Evolutionary conservation across 78 protist species (phyloP).

Genomic region (Polysphondylium violaceum): DNA sequence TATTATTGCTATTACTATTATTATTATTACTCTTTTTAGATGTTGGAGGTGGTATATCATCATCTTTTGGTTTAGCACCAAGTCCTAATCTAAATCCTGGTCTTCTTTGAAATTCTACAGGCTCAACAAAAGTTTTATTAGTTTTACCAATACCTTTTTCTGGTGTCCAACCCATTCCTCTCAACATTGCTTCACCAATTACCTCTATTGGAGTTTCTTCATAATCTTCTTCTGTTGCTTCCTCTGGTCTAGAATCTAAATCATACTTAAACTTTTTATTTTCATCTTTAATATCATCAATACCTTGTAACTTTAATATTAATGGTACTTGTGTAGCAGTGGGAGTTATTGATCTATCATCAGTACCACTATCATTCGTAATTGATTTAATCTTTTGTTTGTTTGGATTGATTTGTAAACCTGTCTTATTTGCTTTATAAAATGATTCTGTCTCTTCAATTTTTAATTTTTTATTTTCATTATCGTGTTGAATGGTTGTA

Average conservation of each 20-base stretch:
- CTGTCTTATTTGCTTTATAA: constrained; percentile 32
- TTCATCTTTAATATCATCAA: constrained; percentile 40
- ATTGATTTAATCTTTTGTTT: constrained; percentile 49
- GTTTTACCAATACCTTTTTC: constrained; percentile 80
- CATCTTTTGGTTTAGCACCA: constrained; percentile 63
- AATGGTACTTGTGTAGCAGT: constrained; percentile 14
- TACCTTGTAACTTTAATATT: constrained; percentile 54
- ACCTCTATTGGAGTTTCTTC: constrained; percentile 67
- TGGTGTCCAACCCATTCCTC: constrained; percentile 88
- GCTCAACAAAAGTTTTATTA: constrained; percentile 56
- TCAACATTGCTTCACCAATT: constrained; percentile 84
- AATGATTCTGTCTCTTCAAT: constrained; percentile 19
- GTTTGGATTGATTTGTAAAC: constrained; percentile 58
- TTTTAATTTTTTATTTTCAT: not conserved
- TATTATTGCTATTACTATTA: too few species aligned
- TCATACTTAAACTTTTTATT: constrained; percentile 75
- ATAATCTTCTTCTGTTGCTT: constrained; percentile 58
- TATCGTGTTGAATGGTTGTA: not conserved
- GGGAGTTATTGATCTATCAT: not conserved
- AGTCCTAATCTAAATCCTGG: constrained; percentile 71
- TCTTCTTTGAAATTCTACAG: constrained; percentile 71
- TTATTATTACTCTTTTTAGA: constrained; percentile 66
- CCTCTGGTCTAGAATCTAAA: constrained; percentile 66
- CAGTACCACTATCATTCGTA: not conserved
- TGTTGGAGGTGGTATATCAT: not conserved